phyloP scores from a whole-genome alignment of 768 basidiomycete species.

The Calocera viscosa region DNA sequence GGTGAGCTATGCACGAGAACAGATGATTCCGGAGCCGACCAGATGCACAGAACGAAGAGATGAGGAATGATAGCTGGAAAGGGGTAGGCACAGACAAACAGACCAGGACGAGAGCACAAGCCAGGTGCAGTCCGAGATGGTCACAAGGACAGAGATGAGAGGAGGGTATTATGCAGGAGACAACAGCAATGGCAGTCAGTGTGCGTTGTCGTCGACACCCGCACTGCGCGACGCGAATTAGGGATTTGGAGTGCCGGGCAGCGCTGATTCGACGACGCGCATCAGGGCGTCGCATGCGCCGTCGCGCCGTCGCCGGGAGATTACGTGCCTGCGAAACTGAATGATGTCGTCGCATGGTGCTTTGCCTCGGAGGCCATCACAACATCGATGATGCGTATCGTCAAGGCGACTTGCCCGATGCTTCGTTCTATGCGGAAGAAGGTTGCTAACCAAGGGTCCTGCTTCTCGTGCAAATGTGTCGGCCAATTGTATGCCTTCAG shows the following conservation, averaged over 20 bases:
- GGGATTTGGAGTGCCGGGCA: background rate
- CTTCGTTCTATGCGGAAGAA: slow-evolving; percentile 1
- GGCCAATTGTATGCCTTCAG: background rate
- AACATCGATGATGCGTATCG: background rate
- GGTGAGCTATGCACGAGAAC: background rate
- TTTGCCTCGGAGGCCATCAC: background rate
- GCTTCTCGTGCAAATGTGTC: background rate
- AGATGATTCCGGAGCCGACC: background rate
- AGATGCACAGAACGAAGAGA: background rate
- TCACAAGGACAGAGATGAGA: background rate
- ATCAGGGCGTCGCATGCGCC: background rate
- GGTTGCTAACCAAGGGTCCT: slow-evolving; percentile 6
- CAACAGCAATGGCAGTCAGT: background rate
- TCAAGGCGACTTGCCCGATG: slow-evolving; percentile 1
- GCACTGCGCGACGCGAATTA: background rate
- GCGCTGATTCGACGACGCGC: background rate
- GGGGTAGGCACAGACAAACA: background rate
- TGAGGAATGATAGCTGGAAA: background rate
- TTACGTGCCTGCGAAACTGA: background rate
- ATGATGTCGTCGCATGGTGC: background rate
- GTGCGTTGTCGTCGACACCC: background rate
- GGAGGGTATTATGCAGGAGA: background rate
- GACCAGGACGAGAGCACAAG: background rate
- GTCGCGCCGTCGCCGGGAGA: background rate
- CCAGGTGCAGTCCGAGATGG: slow-evolving; percentile 7